These are phyloP conservation scores for Zizania latifolia DNA, from an alignment of 176 grass and related monocot species.

Conservation along the genomic window DNA sequence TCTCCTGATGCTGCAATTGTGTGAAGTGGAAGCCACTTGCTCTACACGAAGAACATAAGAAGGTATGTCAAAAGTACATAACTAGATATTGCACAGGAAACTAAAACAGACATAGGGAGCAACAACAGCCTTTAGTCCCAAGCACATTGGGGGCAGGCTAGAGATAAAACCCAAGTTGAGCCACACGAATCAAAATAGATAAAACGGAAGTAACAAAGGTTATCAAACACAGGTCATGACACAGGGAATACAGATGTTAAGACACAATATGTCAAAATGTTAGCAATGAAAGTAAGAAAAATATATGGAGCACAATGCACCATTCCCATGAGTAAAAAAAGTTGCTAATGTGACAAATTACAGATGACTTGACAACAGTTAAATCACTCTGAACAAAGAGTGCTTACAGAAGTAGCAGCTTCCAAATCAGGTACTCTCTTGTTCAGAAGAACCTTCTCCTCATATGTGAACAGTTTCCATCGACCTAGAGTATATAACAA, in stretches of 20 bases:
- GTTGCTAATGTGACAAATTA: neutral
- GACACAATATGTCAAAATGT: neutral
- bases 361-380: neutral
- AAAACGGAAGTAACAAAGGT: constrained; percentile 6
- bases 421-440: constrained; percentile 78
- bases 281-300: neutral
- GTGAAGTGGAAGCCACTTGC: constrained; percentile 83
- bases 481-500: constrained; percentile 33
- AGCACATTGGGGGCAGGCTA: neutral
- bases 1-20: constrained; percentile 84
- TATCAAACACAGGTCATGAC: neutral
- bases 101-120: constrained; percentile 17
- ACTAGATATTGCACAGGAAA: constrained; percentile 3
- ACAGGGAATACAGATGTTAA: constrained; percentile 1
- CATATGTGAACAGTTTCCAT: constrained; percentile 61
- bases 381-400: neutral
- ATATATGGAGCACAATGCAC: neutral
- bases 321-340: neutral
- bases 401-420: constrained; percentile 63
- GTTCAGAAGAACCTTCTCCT: constrained; percentile 75
- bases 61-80: neutral
- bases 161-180: neutral
- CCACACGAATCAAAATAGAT: neutral
- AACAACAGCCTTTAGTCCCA: neutral
- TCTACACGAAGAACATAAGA: constrained; percentile 41